Evolutionary conservation across 148 eudicot genomes (phyloP).

Genomic region (Limonium bicolor): DNA sequence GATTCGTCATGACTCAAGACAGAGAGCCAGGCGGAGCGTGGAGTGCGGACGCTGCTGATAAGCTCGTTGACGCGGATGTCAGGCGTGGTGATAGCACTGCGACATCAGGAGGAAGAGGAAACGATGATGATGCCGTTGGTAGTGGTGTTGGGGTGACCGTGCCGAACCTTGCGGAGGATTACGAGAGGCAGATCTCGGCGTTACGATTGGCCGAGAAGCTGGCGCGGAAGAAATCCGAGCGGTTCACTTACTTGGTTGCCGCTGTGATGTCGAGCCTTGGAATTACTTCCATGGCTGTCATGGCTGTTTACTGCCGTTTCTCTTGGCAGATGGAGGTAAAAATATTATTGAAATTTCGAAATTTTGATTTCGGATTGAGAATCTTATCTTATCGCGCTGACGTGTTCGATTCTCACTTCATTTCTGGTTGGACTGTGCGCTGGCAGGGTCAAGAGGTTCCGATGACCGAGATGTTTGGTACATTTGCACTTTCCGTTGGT

Average conservation of each 20-base stretch:
- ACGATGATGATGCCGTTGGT: no score
- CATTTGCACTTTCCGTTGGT: slow-evolving; percentile 90
- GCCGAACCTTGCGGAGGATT: slow-evolving; percentile 1
- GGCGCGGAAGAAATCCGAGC: slow-evolving; percentile 69
- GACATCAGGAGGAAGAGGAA: no score
- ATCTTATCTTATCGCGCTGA: background rate
- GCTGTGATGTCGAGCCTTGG: slow-evolving; percentile 90
- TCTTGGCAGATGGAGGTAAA: slow-evolving; percentile 93
- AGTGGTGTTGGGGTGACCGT: no score
- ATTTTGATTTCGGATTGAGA: background rate
- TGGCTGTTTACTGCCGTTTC: slow-evolving; percentile 82
- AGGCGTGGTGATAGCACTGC: no score
- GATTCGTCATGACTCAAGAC: no score
- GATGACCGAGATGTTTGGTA: slow-evolving; percentile 69
- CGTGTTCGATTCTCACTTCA: no score
- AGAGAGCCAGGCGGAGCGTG: no score
- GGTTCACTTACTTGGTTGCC: slow-evolving; percentile 72
- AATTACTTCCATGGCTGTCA: slow-evolving; percentile 67
- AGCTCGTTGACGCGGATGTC: no score
- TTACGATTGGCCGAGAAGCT: slow-evolving; percentile 31
- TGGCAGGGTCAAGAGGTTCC: slow-evolving; percentile 85
- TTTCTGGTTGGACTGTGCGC: background rate
- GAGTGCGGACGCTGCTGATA: no score
- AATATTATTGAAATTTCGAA: background rate
- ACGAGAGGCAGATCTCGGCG: slow-evolving; percentile 16